phyloP scores from a whole-genome alignment of 768 basidiomycete species.

The Boletus reticuloceps region DNA sequence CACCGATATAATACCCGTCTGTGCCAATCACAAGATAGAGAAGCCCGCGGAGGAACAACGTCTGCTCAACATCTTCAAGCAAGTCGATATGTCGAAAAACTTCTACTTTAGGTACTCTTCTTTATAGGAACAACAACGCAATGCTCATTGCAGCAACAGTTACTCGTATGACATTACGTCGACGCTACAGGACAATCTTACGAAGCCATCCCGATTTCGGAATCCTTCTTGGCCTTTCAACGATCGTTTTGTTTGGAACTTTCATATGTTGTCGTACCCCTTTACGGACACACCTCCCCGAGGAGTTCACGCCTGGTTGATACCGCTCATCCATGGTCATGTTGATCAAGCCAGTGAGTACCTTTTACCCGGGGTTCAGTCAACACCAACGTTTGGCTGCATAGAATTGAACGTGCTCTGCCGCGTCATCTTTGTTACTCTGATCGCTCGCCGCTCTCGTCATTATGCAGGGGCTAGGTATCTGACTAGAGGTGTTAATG shows the following conservation, averaged over 20 bases:
- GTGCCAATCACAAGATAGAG: conserved; percentile 79
- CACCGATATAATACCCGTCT: conserved; percentile 79
- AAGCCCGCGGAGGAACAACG: conserved; percentile 87
- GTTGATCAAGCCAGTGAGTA: conserved; percentile 96
- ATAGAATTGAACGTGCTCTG: conserved; percentile 90
- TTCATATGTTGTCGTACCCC: conserved; percentile 73
- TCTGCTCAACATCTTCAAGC: conserved; percentile 87
- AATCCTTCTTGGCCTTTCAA: conserved; percentile 65
- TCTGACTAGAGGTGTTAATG: conserved; percentile 91
- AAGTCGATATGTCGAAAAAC: conserved; percentile 98
- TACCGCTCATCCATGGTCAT: conserved; percentile 92
- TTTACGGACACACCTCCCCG: conserved; percentile 47
- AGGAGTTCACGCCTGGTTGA: conserved; percentile 73
- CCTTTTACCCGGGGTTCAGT: neutral
- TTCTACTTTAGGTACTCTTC: conserved; percentile 87
- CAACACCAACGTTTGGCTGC: neutral
- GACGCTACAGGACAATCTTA: conserved; percentile 91
- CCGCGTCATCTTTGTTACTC: conserved; percentile 85
- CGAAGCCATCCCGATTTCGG: conserved; percentile 47
- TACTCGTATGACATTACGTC: conserved; percentile 97
- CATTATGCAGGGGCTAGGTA: conserved; percentile 96
- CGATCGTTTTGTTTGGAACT: conserved; percentile 94
- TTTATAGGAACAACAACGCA: neutral
- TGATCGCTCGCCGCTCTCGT: conserved; percentile 93
- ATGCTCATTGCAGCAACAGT: conserved; percentile 37